Evolutionary conservation across 352 stramenopile genomes (phyloP), one percentile per base, ranked within the genome.

Genomic region (Phytophthora cajani): DNA sequence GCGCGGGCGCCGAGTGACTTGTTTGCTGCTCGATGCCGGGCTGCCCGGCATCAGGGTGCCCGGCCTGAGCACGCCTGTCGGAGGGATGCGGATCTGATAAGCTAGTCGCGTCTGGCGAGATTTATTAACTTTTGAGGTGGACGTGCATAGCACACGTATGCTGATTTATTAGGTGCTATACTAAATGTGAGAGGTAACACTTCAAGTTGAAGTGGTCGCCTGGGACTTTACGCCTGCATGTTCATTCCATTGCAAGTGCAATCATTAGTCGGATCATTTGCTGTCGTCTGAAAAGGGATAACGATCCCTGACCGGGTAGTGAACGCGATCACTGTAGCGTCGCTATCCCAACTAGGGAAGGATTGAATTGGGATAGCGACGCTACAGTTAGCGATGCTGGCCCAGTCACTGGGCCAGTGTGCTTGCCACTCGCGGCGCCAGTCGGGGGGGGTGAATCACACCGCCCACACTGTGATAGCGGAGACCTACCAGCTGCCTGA

Each of bases 401-500:
- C 25, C 25, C 25, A 30, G 25, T 30, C 25, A 30, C 25, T 30
- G 27, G 27, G 27, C 27, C 27, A 30, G 27, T 30, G 27, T 30
- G 27, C 27, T 30, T 30, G 27, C 27, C 27, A 30, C 27, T 30
- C 27, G 27, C 19, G 14, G 19, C 7, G 7, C 30, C 30, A 10
- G 8, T 38, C 38, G 17, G 38, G 38, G 14, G 38, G 38, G 42
- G 51, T 23, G 21, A 23, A 23, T 23, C 21, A 23, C 21, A 23
- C 21, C 21, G 21, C 21, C 21, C 21, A 23, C 21, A 23, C 21
- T 23, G 21, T 21, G 51, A 40, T 49, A 9, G 33, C 23, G 38
- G 6, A 2, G 14, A 67, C 23, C 47, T 67, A 53, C 60, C 60
- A 67, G 60, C 50, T 67, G 60, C 49, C 51, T 27, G 11, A 61